Evolutionary conservation across 352 stramenopile genomes (phyloP), one percentile per base, ranked within the genome.

Genomic region (Peronospora tabacina): DNA sequence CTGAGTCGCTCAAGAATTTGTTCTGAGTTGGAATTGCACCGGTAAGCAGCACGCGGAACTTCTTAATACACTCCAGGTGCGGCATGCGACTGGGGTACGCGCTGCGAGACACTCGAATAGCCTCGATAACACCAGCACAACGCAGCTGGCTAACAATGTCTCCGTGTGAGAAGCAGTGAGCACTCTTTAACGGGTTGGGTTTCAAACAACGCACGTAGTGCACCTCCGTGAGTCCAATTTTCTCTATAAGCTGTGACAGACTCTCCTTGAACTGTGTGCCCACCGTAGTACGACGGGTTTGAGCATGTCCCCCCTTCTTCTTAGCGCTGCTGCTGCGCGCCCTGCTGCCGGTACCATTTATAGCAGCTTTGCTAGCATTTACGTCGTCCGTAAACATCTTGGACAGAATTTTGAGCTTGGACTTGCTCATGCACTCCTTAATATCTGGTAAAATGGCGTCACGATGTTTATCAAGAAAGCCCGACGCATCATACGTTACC

Each of bases 181-280:
- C 75, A 35, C 76, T 88, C 59, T 93, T 93, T 7, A 83, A 43
- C 3, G 61, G 43, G 40, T 94, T 94, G 13, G 83, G 83, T 52
- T 94, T 94, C 29, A 94, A 40, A 56, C 83, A 94, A 6, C 83
- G 82, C 26, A 94, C 82, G 22, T 94, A 94, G 44, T 94, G 82
- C 0, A 92, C 81, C 33, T 91, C 80, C 0, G 83, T 94, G 7
- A 86, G 67, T 11, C 81, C 66, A 44, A 94, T 94, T 49, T 90
- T 94, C 37, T 89, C 81, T 82, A 94, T 94, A 7, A 94, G 49
- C 26, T 89, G 60, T 4, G 72, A 75, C 15, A 94, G 39, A 63
- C 76, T 89, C 47, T 90, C 76, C 50, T 92, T 91, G 41, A 94
- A 94, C 46, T 94, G 83, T 2, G 76, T 89, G 3, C 79, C 82